Percentiles rank a stretch among this genome's conserved stretches.
These are phyloP conservation scores for Coniosporium apollinis DNA, from an alignment of 495 filamentous ascomycete genomes.

Conservation along the genomic window DNA sequence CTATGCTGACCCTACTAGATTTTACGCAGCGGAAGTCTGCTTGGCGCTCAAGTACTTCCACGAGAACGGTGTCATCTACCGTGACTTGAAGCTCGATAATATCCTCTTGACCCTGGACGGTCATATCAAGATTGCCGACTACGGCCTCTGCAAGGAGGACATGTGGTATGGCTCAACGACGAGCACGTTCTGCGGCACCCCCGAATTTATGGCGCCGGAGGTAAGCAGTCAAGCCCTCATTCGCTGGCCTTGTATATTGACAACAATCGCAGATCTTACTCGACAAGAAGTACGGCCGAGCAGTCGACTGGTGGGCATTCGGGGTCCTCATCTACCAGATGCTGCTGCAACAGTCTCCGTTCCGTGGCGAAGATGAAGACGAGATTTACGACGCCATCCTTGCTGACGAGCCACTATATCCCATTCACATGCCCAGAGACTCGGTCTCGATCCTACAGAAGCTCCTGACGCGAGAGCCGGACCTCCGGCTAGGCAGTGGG, in stretches of 20 bases:
- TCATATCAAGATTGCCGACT: conserved; percentile 97
- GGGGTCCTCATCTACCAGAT: conserved; percentile 99
- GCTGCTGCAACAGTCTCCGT: conserved; percentile 95
- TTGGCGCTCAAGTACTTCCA: conserved; percentile 98
- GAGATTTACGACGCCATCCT: conserved; percentile 99
- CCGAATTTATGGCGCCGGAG: conserved; percentile 98
- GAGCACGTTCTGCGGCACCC: conserved; percentile 96
- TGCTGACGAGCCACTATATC: conserved; percentile 92
- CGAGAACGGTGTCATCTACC: conserved; percentile 98
- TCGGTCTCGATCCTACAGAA: conserved; percentile 97
- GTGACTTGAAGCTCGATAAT: conserved; percentile 98
- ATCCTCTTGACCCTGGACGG: conserved; percentile 91
- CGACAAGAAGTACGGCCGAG: conserved; percentile 95
- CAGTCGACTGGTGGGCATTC: conserved; percentile 99
- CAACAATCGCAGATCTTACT: conserved; percentile 59
- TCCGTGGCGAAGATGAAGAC: conserved; percentile 97
- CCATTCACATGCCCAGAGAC: conserved; percentile 97
- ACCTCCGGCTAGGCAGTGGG: conserved; percentile 78
- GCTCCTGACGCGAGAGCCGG: conserved; percentile 86
- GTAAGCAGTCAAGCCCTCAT: conserved; percentile 40
- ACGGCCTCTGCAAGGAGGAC: conserved; percentile 97
- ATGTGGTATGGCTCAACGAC: conserved; percentile 99
- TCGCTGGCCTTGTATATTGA: no score
- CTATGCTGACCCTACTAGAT: conserved; percentile 34
- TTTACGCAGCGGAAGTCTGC: conserved; percentile 96